A percentile compares a stretch with the other conserved stretches of the same genome.
Conservation (phyloP, 768 basidiomycete species). For the Russula dissimulans region DNA sequence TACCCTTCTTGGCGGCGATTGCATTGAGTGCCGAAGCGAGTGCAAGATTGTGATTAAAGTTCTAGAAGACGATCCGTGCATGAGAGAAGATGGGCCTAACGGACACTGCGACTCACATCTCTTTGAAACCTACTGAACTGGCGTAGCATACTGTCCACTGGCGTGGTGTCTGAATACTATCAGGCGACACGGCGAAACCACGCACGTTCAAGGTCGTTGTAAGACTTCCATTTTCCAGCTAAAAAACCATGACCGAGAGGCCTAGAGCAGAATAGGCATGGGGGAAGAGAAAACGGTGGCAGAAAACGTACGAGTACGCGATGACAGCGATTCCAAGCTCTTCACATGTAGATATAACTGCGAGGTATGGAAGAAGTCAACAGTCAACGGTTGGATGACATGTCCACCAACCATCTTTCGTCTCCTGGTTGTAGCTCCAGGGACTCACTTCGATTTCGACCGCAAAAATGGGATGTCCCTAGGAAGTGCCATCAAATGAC, state of each 20-base stretch:
- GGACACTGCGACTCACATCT: constrained; percentile 23
- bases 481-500: background rate
- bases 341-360: constrained; percentile 43
- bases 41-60: constrained; percentile 35
- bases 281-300: background rate
- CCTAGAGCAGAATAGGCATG: background rate
- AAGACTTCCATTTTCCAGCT: constrained; percentile 32
- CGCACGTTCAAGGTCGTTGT: constrained; percentile 30
- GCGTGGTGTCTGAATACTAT: background rate
- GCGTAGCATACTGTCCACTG: constrained; percentile 30
- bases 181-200: background rate
- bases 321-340: constrained; percentile 49
- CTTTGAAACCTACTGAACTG: constrained; percentile 31
- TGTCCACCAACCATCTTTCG: constrained; percentile 32
- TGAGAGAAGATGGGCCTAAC: background rate
- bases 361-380: background rate
- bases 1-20: constrained; percentile 34
- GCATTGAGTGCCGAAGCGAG: constrained; percentile 34
- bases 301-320: constrained; percentile 37
- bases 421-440: constrained; percentile 49
- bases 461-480: constrained; percentile 32
- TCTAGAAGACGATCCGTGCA: constrained; percentile 18
- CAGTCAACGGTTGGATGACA: background rate
- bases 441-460: constrained; percentile 64
- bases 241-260: constrained; percentile 48